Base-by-base conservation (phyloP, 1,284 basidiomycete genomes). In the Apiotrichum veenhuisii region DNA sequence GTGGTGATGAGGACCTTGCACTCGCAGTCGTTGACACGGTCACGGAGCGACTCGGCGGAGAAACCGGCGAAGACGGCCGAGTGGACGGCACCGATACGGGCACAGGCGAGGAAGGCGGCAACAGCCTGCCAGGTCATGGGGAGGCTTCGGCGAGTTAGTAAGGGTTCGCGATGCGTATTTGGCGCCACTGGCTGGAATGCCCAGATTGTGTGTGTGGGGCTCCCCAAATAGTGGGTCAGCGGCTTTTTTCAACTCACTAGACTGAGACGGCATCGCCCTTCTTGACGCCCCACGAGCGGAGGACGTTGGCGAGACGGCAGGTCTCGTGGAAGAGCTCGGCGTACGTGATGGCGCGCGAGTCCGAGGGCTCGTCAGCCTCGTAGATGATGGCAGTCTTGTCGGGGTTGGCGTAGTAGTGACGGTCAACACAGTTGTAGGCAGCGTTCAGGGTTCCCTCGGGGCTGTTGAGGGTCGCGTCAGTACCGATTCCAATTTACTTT, bases 1-100 rank as follows among this genome's bases (percentile, higher is more conserved):
- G 89, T 87, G 15, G 96, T 98, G 74, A 98, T 92, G 62, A 98
- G 82, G 12, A 98, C 91, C 54, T 86, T 85, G 37, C 87, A 91
- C 68, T 84, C 83, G 80, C 94, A 96, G 78, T 98, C 96, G 57
- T 86, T 83, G 41, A 94, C 85, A 59, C 96, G 87, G 78, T 98
- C 96, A 51, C 95, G 85, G 55, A 98, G 86, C 12, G 90, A 90
- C 78, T 98, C 96, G n/a, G 94, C 87, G 11, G 88, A 92, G 82
- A 98, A 98, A 17, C 96, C 95, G 50, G 95, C 95, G 70, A 98
- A 98, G 63, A 98, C 87, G 71, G 98, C 95, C n/a, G 92, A 96
- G 81, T 98, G 96, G 54, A 98, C 82, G 26, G 96, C 95, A 52
- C 95, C 96, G 69, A 98, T 91, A 67, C 95, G 88, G 8, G 95